A percentile compares a stretch with the other conserved stretches of the same genome.
phyloP scores from a whole-genome alignment of 192 early-diverging fungal species.

The Phlyctochytrium arcticum region DNA sequence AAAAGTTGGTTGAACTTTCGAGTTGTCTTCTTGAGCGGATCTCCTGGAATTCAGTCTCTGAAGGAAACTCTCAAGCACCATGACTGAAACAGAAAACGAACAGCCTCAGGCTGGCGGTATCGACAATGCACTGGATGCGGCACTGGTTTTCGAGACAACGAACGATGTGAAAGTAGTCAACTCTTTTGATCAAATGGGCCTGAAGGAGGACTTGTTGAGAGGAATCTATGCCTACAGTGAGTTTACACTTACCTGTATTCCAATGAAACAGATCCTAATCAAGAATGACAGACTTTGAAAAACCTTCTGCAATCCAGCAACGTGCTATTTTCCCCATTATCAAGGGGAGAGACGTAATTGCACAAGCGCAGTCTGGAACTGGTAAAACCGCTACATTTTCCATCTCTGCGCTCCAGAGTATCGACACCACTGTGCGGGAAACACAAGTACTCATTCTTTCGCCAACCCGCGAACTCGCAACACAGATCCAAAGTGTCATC shows the following conservation, averaged over 20 bases:
- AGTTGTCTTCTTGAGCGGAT: no score
- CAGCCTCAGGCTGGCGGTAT: conserved; percentile 6
- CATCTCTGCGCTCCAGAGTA: conserved; percentile 86
- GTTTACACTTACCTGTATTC: conserved; percentile 8
- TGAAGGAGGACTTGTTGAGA: conserved; percentile 94
- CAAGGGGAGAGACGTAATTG: conserved; percentile 89
- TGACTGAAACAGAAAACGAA: conserved; percentile 7
- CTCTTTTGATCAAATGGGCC: conserved; percentile 92
- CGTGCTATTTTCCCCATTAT: conserved; percentile 89
- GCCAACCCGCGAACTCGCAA: conserved; percentile 94
- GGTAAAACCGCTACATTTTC: conserved; percentile 98
- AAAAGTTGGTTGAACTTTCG: no score
- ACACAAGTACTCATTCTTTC: conserved; percentile 91
- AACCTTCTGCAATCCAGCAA: conserved; percentile 98
- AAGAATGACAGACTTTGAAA: conserved; percentile 98
- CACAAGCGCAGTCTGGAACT: conserved; percentile 97
- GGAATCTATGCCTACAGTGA: conserved; percentile 96
- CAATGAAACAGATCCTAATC: not conserved
- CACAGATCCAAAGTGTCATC: conserved; percentile 90
- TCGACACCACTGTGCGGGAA: conserved; percentile 83
- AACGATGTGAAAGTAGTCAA: conserved; percentile 78
- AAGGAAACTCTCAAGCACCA: not conserved
- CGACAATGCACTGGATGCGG: conserved; percentile 15
- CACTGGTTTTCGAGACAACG: conserved; percentile 71
- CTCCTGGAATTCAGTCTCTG: no score